A percentile compares a stretch with the other conserved stretches of the same genome.
These are phyloP conservation scores for Talaromyces stipitatus DNA, from an alignment of 495 filamentous ascomycete species.

Conservation along the genomic window DNA sequence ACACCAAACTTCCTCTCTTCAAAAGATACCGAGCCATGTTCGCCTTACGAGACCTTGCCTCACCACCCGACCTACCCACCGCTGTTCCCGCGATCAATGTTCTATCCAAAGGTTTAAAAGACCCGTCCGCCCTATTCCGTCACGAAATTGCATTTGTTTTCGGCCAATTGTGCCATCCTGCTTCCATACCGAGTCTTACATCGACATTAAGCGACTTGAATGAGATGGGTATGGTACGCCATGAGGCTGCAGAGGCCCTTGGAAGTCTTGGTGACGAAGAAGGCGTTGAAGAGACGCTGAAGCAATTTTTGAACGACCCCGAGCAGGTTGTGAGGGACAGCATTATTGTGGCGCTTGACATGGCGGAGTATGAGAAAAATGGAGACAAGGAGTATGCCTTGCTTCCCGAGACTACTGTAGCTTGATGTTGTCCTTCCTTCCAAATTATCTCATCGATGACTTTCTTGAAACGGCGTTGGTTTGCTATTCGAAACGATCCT, in stretches of 20 bases:
- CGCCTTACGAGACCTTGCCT: constrained; percentile 84
- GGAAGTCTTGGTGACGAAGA: constrained; percentile 91
- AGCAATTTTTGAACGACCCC: constrained; percentile 76
- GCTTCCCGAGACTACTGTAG: constrained; percentile 54
- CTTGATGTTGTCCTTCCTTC: constrained; percentile 16
- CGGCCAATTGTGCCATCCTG: constrained; percentile 89
- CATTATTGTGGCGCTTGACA: constrained; percentile 90
- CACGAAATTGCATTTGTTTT: constrained; percentile 99
- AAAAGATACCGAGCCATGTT: constrained; percentile 97
- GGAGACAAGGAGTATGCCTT: constrained; percentile 85
- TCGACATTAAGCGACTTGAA: constrained; percentile 66
- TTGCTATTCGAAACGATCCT: neutral
- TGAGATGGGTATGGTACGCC: constrained; percentile 92
- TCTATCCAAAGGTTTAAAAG: constrained; percentile 77
- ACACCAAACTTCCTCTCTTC: constrained; percentile 76
- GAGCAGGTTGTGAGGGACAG: constrained; percentile 93
- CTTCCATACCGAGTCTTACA: constrained; percentile 85
- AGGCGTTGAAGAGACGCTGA: constrained; percentile 80
- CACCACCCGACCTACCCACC: constrained; percentile 82
- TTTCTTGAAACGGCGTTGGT: neutral
- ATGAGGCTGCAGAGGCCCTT: constrained; percentile 96
- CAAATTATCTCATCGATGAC: neutral
- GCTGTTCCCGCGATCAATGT: constrained; percentile 76
- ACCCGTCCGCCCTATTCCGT: constrained; percentile 88
- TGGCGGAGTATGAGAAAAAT: constrained; percentile 94